Conservation (phyloP, 2,329 filamentous ascomycete species). For the Emergomyces orientalis region DNA sequence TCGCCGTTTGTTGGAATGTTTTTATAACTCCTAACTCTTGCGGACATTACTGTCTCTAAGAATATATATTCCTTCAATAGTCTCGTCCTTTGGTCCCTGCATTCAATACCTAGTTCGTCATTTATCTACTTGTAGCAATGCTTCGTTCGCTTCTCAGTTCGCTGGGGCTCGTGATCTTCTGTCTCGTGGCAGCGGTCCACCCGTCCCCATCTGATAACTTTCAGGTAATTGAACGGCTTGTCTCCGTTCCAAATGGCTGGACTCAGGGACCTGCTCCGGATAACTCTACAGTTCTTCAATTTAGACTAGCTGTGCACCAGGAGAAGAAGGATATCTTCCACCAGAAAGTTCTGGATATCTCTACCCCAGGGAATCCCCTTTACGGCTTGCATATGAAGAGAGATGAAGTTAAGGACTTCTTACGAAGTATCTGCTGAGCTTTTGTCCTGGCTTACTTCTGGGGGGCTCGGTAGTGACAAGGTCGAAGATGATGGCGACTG, state of each 20-base stretch:
- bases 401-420: conserved; percentile 46
- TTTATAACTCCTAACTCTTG: too few species aligned
- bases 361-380: conserved; percentile 47
- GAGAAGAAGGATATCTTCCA: not conserved
- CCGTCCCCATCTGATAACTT: not conserved
- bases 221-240: not conserved
- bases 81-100: not conserved
- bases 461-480: conserved; percentile 38
- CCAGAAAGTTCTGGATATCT: conserved; percentile 31
- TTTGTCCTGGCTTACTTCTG: conserved; percentile 45
- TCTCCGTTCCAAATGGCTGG: not conserved
- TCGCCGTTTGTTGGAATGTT: not conserved
- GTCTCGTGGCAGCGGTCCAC: not conserved
- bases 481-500: conserved; percentile 49
- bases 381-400: conserved; percentile 55
- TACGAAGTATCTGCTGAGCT: conserved; percentile 44
- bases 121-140: not conserved
- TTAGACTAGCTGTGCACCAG: conserved; percentile 4
- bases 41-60: not conserved
- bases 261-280: not conserved
- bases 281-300: not conserved
- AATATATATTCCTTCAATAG: not conserved
- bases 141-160: not conserved
- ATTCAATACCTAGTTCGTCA: not conserved
- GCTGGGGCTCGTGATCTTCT: not conserved